A percentile compares a stretch with the other conserved stretches of the same genome.
Evolutionary conservation across 768 basidiomycete genomes (phyloP).

Genomic region (Trametes meyenii): DNA sequence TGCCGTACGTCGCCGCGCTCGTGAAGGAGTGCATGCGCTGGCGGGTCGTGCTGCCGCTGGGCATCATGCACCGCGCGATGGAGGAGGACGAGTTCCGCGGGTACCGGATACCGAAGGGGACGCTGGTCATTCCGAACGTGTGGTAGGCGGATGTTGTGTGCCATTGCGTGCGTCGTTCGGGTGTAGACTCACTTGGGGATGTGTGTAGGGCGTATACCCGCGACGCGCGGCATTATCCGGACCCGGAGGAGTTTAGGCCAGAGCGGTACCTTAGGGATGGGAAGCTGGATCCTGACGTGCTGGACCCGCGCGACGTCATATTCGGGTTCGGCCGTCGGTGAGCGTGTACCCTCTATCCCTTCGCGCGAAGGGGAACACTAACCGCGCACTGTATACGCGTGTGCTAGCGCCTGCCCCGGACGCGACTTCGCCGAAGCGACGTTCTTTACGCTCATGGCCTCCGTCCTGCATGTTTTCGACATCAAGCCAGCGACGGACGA

Average conservation of each 20-base stretch:
- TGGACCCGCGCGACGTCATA: slow-evolving; percentile 4
- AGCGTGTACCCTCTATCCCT: not conserved
- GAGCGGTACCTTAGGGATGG: slow-evolving; percentile 17
- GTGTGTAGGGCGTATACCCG: not conserved
- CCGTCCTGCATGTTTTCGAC: slow-evolving; percentile 3
- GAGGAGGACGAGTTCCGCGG: slow-evolving; percentile 19
- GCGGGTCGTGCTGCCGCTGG: slow-evolving; percentile 26
- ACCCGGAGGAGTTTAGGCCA: slow-evolving; percentile 20
- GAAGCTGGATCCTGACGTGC: slow-evolving; percentile 1
- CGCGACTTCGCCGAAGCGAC: not conserved
- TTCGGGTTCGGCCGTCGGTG: slow-evolving; percentile 26
- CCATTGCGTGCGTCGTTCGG: not conserved
- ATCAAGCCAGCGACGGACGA: slow-evolving; percentile 4
- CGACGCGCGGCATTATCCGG: not conserved
- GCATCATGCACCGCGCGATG: slow-evolving; percentile 32
- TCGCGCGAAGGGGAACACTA: not conserved
- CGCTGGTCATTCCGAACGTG: slow-evolving; percentile 14
- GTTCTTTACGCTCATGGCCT: not conserved
- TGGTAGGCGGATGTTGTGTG: not conserved
- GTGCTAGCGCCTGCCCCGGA: slow-evolving; percentile 6
- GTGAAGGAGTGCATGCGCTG: slow-evolving; percentile 19
- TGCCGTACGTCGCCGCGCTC: slow-evolving; percentile 24
- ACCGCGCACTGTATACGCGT: not conserved
- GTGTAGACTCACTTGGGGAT: not conserved
- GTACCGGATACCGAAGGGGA: slow-evolving; percentile 14